These are phyloP conservation scores for Tetragonia tetragonoides DNA, from an alignment of 148 eudicot species.

Conservation along the genomic window DNA sequence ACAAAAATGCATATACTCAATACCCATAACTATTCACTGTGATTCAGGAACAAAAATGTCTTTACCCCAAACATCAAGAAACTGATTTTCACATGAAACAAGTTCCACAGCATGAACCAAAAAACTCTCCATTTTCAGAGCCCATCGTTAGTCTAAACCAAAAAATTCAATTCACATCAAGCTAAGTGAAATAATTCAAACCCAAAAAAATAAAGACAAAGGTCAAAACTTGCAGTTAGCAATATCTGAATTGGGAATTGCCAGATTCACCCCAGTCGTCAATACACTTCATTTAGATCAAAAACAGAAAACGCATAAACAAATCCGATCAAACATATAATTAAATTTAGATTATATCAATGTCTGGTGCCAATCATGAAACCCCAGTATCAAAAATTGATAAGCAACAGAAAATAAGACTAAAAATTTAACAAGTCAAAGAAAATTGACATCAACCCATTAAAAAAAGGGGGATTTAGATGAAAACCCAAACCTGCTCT, in stretches of 20 bases:
- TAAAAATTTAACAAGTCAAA: constrained; percentile 6
- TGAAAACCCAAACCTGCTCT: constrained; percentile 38
- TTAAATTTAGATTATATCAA: not conserved
- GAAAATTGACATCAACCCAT: not conserved
- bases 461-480: not conserved
- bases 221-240: not conserved
- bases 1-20: too few relatives aligned
- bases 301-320: not conserved
- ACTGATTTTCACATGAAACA: not conserved
- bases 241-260: not conserved
- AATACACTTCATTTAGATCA: constrained; percentile 1
- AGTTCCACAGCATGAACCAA: not conserved
- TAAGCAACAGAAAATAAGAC: not conserved
- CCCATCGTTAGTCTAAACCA: not conserved
- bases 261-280: not conserved
- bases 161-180: not conserved
- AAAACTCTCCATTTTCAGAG: not conserved
- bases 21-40: too few relatives aligned
- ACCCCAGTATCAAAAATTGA: not conserved
- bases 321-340: not conserved
- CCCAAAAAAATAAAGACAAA: not conserved
- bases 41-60: not conserved
- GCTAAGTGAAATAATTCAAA: not conserved
- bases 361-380: not conserved
- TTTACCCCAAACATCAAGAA: not conserved